Percentiles rank a stretch among this genome's conserved stretches.
phyloP scores from a whole-genome alignment of 2,329 filamentous ascomycete genomes.

The Madurella fahalii region DNA sequence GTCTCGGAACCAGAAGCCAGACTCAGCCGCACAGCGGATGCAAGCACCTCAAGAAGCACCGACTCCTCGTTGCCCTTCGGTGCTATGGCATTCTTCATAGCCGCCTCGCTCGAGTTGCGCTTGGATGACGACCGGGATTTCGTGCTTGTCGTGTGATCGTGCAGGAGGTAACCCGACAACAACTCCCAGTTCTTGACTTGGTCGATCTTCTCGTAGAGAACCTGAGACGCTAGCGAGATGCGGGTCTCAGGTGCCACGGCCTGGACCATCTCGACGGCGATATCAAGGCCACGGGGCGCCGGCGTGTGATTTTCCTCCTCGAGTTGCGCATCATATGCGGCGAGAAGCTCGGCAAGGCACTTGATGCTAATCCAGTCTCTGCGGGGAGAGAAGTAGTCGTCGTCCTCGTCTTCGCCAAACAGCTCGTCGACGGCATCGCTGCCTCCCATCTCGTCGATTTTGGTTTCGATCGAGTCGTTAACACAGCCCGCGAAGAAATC shows the following conservation, averaged over 20 bases:
- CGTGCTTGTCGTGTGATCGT: constrained; percentile 73
- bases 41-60: constrained; percentile 81
- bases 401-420: constrained; percentile 66
- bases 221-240: constrained; percentile 80
- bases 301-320: constrained; percentile 51
- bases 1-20: constrained; percentile 64
- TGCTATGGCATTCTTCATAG: constrained; percentile 68
- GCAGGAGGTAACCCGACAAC: constrained; percentile 83
- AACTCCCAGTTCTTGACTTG: constrained; percentile 85
- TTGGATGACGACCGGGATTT: constrained; percentile 40
- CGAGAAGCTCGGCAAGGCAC: constrained; percentile 77
- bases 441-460: constrained; percentile 80
- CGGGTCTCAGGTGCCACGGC: constrained; percentile 69
- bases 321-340: constrained; percentile 72
- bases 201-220: constrained; percentile 74
- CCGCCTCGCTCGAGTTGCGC: constrained; percentile 45
- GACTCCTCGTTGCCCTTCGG: constrained; percentile 74
- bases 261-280: constrained; percentile 54
- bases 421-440: constrained; percentile 71
- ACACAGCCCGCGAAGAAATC: constrained; percentile 88
- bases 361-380: constrained; percentile 89
- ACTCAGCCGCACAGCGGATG: constrained; percentile 72
- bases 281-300: constrained; percentile 43
- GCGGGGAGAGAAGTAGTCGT: constrained; percentile 72
- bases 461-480: constrained; percentile 72